Percentiles rank a stretch among this genome's conserved stretches.
These are phyloP conservation scores for Acanthochlamys bracteata DNA, from an alignment of 106 monocot species.

Conservation along the genomic window DNA sequence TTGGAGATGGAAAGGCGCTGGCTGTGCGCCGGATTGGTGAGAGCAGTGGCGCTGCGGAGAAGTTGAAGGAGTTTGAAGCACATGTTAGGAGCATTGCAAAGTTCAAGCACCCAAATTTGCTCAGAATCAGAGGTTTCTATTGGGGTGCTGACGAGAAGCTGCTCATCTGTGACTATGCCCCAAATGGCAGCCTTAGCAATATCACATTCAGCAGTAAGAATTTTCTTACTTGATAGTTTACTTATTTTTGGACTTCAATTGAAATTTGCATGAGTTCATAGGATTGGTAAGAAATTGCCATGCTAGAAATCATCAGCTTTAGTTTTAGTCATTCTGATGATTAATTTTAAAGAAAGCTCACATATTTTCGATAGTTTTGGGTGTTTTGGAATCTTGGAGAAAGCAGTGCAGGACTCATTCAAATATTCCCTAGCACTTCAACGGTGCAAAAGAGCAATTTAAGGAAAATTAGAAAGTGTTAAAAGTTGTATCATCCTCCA, in stretches of 20 bases:
- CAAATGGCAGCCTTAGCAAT: slow-evolving; percentile 95
- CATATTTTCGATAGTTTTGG: no score
- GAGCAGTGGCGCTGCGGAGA: slow-evolving; percentile 36
- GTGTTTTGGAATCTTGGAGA: no score
- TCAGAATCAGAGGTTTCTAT: slow-evolving; percentile 79
- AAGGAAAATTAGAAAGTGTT: no score
- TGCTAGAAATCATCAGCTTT: not conserved
- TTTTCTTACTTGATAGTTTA: not conserved
- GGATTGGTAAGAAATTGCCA: not conserved
- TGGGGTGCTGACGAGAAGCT: slow-evolving; percentile 98
- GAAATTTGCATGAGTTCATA: not conserved
- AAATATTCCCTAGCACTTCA: no score
- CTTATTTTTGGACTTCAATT: not conserved
- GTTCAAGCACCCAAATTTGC: slow-evolving; percentile 71
- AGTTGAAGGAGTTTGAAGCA: slow-evolving; percentile 81
- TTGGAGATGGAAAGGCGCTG: slow-evolving; percentile 69
- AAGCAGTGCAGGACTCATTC: no score
- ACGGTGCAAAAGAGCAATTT: no score
- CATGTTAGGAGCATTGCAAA: slow-evolving; percentile 73
- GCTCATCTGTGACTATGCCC: slow-evolving; percentile 75
- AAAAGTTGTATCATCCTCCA: no score
- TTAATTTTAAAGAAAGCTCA: no score
- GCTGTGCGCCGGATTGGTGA: slow-evolving; percentile 90
- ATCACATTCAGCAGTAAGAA: slow-evolving; percentile 76
- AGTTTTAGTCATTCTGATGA: not conserved